Percentiles rank a stretch among this genome's conserved stretches.
These are phyloP conservation scores for Leptographium flavum DNA, from an alignment of 2,329 filamentous ascomycete species.

Conservation along the genomic window DNA sequence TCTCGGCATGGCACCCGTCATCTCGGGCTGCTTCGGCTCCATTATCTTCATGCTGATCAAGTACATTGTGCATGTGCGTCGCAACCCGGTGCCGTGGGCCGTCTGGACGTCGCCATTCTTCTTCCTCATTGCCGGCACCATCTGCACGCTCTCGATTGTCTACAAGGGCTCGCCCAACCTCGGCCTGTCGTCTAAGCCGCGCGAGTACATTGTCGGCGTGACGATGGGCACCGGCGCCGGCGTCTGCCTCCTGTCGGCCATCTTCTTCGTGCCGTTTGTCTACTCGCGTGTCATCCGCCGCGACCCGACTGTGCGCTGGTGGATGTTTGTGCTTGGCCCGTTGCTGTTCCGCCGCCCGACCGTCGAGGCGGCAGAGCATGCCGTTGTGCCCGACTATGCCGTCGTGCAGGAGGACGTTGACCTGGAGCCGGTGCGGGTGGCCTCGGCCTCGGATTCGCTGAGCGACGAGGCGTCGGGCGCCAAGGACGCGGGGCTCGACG, in stretches of 20 bases:
- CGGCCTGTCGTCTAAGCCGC: conserved; percentile 49
- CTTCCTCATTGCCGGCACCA: conserved; percentile 60
- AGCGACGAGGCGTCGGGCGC: neutral
- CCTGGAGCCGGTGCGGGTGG: conserved; percentile 9
- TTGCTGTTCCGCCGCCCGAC: conserved; percentile 46
- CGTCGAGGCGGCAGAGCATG: conserved; percentile 35
- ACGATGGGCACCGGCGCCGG: conserved; percentile 50
- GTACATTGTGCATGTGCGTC: conserved; percentile 54
- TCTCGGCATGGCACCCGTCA: conserved; percentile 55
- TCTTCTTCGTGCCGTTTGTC: conserved; percentile 64
- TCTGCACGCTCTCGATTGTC: conserved; percentile 65
- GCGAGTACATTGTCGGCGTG: conserved; percentile 52
- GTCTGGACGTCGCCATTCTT: conserved; percentile 61
- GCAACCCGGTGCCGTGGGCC: conserved; percentile 57
- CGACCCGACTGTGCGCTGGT: conserved; percentile 51
- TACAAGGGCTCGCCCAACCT: conserved; percentile 67
- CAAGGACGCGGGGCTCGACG: conserved; percentile 12
- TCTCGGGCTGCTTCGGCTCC: conserved; percentile 50
- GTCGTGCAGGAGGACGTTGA: conserved; percentile 53
- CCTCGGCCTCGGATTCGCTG: conserved; percentile 1
- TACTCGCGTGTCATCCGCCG: conserved; percentile 54
- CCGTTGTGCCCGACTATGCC: conserved; percentile 59
- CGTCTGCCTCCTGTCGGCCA: conserved; percentile 39
- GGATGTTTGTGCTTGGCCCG: conserved; percentile 46
- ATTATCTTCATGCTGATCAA: conserved; percentile 63